These are phyloP conservation scores for Zalaria obscura DNA, from an alignment of 2,329 filamentous ascomycete genomes.

Conservation along the genomic window DNA sequence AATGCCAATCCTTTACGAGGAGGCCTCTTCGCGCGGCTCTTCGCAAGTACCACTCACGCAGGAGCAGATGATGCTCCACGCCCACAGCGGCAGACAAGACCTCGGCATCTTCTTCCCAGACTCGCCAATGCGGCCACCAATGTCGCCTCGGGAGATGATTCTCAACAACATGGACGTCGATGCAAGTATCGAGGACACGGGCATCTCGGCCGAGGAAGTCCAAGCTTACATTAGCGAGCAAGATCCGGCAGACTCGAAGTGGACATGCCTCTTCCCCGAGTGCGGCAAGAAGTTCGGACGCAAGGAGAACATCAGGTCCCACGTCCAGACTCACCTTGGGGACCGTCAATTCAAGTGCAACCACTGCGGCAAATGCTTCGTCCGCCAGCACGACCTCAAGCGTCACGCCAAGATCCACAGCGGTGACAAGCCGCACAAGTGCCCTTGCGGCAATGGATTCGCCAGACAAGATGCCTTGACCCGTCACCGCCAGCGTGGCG, in stretches of 20 bases:
- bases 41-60: slow-evolving; percentile 10
- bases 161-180: slow-evolving; percentile 40
- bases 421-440: slow-evolving; percentile 87
- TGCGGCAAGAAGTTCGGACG: slow-evolving; percentile 89
- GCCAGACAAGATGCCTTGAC: slow-evolving; percentile 91
- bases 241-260: slow-evolving; percentile 26
- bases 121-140: slow-evolving; percentile 6
- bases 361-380: slow-evolving; percentile 87
- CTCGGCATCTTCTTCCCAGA: slow-evolving; percentile 8
- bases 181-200: slow-evolving; percentile 59
- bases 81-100: slow-evolving; percentile 8
- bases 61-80: slow-evolving; percentile 5
- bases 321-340: slow-evolving; percentile 94
- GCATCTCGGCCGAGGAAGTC: slow-evolving; percentile 69
- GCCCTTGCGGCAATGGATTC: slow-evolving; percentile 87
- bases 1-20: slow-evolving; percentile 22
- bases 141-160: slow-evolving; percentile 24
- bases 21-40: slow-evolving; percentile 18
- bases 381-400: slow-evolving; percentile 93
- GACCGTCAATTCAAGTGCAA: slow-evolving; percentile 93
- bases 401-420: slow-evolving; percentile 96
- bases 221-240: slow-evolving; percentile 34
- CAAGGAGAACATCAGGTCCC: slow-evolving; percentile 97
- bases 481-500: slow-evolving; percentile 82
- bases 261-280: slow-evolving; percentile 42